phyloP scores from a whole-genome alignment of 495 filamentous ascomycete genomes.

The Penicillium manginii region DNA sequence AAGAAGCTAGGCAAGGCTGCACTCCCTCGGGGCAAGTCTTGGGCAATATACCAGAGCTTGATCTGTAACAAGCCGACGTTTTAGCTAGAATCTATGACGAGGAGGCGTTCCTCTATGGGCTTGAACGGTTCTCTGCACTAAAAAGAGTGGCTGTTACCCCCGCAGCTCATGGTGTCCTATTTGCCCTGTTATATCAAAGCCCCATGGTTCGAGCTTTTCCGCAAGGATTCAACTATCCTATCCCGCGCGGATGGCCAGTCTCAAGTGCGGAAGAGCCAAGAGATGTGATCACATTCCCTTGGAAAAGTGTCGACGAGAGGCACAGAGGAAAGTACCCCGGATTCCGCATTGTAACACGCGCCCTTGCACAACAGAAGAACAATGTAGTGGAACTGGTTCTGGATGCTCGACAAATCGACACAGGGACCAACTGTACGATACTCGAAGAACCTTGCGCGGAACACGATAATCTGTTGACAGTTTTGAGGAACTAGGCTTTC shows the following conservation, averaged over 20 bases:
- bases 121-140: slow-evolving; percentile 25
- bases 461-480: slow-evolving; percentile 10
- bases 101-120: slow-evolving; percentile 17
- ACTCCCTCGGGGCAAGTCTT: background rate
- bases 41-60: slow-evolving; percentile 11
- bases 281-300: slow-evolving; percentile 5
- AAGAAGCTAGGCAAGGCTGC: slow-evolving; percentile 6
- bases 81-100: slow-evolving; percentile 10
- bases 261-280: background rate
- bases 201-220: slow-evolving; percentile 30
- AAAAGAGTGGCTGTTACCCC: slow-evolving; percentile 25
- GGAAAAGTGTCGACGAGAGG: slow-evolving; percentile 7
- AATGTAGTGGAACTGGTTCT: slow-evolving; percentile 17
- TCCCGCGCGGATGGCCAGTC: slow-evolving; percentile 24
- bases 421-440: slow-evolving; percentile 13
- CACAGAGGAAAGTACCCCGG: slow-evolving; percentile 15
- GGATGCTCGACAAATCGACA: slow-evolving; percentile 13
- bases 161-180: slow-evolving; percentile 24
- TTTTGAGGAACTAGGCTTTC: slow-evolving; percentile 12
- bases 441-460: slow-evolving; percentile 21
- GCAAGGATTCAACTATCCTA: slow-evolving; percentile 25
- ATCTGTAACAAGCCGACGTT: slow-evolving; percentile 14
- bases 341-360: slow-evolving; percentile 12
- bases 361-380: slow-evolving; percentile 13
- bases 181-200: slow-evolving; percentile 25